phyloP scores from a whole-genome alignment of 1,284 basidiomycete species.

The Exobasidium rhododendri region DNA sequence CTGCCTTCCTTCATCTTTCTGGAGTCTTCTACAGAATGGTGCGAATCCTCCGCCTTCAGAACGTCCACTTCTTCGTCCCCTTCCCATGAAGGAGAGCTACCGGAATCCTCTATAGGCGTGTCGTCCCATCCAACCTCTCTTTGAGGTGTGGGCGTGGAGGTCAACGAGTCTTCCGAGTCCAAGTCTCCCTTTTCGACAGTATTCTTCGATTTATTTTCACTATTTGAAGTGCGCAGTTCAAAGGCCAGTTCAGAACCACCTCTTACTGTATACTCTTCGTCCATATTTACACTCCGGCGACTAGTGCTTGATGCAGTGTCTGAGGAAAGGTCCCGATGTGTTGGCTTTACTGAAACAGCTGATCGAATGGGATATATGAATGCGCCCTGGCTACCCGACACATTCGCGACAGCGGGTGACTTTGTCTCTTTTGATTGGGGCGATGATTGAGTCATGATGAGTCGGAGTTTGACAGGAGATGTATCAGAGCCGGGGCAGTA shows the following conservation, averaged over 20 bases:
- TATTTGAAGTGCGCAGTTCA: no score
- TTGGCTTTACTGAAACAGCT: conserved; percentile 44
- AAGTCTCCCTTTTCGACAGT: no score
- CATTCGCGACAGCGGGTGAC: neutral
- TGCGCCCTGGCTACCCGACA: neutral
- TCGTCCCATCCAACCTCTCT: neutral
- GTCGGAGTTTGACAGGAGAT: no score
- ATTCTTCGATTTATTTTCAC: no score
- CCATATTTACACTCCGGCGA: neutral
- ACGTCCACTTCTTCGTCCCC: neutral
- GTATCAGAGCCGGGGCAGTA: no score
- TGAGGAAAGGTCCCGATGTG: neutral
- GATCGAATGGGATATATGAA: conserved; percentile 48
- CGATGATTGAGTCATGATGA: neutral
- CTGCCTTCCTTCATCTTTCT: conserved; percentile 19
- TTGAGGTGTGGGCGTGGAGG: no score
- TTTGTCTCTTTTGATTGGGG: neutral
- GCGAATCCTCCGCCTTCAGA: neutral
- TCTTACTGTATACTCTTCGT: no score
- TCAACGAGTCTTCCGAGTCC: no score
- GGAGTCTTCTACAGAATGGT: neutral
- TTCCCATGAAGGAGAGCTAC: neutral
- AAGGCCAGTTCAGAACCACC: no score
- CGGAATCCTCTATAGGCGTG: neutral
- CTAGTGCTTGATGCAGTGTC: neutral